Evolutionary conservation across 768 basidiomycete species (phyloP).

Genomic region (Suillus cothurnatus): DNA sequence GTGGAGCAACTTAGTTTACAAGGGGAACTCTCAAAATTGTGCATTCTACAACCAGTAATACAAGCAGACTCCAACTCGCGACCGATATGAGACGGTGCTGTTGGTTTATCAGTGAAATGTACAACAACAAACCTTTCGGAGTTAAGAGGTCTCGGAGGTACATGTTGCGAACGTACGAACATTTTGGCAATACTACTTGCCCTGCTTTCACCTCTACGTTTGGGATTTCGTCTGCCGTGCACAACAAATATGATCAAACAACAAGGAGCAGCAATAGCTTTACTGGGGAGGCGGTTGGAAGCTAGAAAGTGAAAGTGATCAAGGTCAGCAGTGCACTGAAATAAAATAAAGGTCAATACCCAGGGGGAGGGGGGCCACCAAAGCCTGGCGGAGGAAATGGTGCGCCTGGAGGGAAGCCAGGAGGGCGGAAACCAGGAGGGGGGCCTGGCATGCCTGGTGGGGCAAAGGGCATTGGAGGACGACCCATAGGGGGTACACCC

Average conservation of each 20-base stretch:
- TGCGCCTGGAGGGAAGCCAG: constrained; percentile 82
- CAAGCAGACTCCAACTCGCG: constrained; percentile 18
- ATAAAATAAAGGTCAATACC: constrained; percentile 45
- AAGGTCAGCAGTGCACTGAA: constrained; percentile 10
- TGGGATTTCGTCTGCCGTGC: constrained; percentile 13
- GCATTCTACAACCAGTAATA: background rate
- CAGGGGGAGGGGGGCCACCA: constrained; percentile 80
- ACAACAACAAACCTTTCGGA: constrained; percentile 31
- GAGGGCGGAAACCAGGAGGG: constrained; percentile 84
- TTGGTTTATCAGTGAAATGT: constrained; percentile 27
- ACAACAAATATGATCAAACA: constrained; percentile 15
- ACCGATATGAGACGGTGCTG: constrained; percentile 23
- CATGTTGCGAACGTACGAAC: constrained; percentile 25
- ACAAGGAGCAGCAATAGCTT: constrained; percentile 13
- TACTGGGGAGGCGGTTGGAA: constrained; percentile 54
- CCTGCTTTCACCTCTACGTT: constrained; percentile 26
- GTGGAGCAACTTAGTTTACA: background rate
- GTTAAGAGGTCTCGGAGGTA: constrained; percentile 23
- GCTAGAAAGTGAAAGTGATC: constrained; percentile 25
- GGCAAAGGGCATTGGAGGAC: constrained; percentile 65
- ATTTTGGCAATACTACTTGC: constrained; percentile 26
- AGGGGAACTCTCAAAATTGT: background rate
- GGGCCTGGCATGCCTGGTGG: constrained; percentile 84
- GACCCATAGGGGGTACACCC: constrained; percentile 60
- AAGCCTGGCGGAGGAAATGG: constrained; percentile 83